Percentiles rank a stretch among this genome's conserved stretches.
Evolutionary conservation across 148 eudicot genomes (phyloP).

Genomic region (Nepenthes mirabilis): DNA sequence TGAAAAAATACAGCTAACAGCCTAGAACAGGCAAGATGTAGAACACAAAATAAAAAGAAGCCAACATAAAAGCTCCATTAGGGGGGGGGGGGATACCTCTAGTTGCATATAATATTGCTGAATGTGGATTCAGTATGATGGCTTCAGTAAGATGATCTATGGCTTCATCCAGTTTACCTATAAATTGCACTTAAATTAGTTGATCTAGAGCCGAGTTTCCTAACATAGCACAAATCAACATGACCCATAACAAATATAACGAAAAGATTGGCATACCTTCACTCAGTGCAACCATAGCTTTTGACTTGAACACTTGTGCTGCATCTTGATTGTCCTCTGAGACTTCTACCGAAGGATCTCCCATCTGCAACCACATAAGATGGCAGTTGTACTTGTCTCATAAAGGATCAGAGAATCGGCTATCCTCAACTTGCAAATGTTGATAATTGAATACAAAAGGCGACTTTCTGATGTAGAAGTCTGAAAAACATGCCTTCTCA

Average conservation of each 20-base stretch:
- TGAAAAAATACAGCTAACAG: neutral
- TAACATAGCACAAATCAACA: neutral
- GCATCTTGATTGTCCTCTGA: slow-evolving; percentile 51
- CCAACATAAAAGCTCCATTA: neutral
- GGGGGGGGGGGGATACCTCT: slow-evolving; percentile 28
- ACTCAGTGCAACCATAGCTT: slow-evolving; percentile 36
- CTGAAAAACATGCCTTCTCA: too few species aligned
- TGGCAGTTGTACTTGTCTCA: neutral
- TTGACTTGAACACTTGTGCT: slow-evolving; percentile 38
- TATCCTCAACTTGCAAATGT: too few species aligned
- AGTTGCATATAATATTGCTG: slow-evolving; percentile 58
- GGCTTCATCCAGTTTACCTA: slow-evolving; percentile 48
- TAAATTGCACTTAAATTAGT: slow-evolving; percentile 1
- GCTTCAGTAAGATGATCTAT: slow-evolving; percentile 50
- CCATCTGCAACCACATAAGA: slow-evolving; percentile 40
- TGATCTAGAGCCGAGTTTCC: neutral
- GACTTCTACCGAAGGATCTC: slow-evolving; percentile 44
- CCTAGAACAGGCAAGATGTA: too few species aligned
- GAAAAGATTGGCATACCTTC: slow-evolving; percentile 26
- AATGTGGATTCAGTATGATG: slow-evolving; percentile 39
- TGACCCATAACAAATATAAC: slow-evolving; percentile 1
- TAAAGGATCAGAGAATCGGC: neutral
- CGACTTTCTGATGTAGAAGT: too few species aligned
- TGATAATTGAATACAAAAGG: too few species aligned
- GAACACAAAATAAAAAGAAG: neutral